Base-by-base conservation (phyloP, 2,329 filamentous ascomycete species). In the Clarireedia homoeocarpa region DNA sequence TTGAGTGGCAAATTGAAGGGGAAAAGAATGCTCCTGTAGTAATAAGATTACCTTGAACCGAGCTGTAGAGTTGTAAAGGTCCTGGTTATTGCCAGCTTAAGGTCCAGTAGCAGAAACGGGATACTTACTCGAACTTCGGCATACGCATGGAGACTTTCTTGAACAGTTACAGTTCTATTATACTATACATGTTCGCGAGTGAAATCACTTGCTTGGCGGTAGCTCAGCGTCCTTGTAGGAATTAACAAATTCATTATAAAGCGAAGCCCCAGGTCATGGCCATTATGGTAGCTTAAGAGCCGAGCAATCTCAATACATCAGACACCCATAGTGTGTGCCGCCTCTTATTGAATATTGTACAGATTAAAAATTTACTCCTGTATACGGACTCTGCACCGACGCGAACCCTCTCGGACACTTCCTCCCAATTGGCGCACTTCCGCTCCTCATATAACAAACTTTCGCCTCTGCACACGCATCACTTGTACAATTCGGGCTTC, bases 371-470 rank as follows among this genome's bases (percentile, higher is more conserved):
- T 71, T 70, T n/a, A 57, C 60, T 2, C 71, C 71, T 2, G 66
- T 71, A 54, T 68, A 73, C 3, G 65, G 56, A 60, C 67, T 70
- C 62, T 74, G 71, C 34, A 73, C 71, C 44, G 68, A 71, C 2
- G 63, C 70, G 59, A 73, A 79, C 3, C 79, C 80, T 61, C 78
- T 77, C 3, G 75, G 73, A 67, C 80, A 83, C 53, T 72, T 66
- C 53, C 67, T 71, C 0, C 79, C 79, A 50, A 83, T 62, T 0
- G 75, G 73, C 23, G 72, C 74, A 62, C 77, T 82, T 2, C 78
- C 80, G 67, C 74, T 77, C 39, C 80, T 69, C 71, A 83, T 83
- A 62, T 83, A 83, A 60, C 81, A 83, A 15, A 82, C 70, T 70
- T 80, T 82, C 1, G 80, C 79, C 48, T 69, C 63, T 2, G 74